phyloP scores from a whole-genome alignment of 2,329 filamentous ascomycete species.

The Lasiodiplodia hormozganensis region DNA sequence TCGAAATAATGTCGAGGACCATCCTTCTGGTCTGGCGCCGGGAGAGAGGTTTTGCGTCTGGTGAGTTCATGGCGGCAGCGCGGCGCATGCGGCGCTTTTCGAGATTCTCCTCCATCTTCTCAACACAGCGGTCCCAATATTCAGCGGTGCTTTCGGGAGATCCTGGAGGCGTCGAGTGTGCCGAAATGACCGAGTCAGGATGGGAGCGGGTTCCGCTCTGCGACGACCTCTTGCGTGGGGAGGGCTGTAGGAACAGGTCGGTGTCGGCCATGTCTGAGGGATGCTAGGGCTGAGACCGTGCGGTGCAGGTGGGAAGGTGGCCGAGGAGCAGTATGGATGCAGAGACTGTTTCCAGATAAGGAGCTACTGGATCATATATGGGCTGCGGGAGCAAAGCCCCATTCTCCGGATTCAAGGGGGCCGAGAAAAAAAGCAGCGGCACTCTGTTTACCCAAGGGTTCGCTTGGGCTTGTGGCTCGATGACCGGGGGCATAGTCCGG shows the following conservation, averaged over 20 bases:
- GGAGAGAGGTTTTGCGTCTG: constrained; percentile 1
- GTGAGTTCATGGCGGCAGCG: constrained; percentile 2
- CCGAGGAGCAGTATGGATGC: constrained; percentile 18
- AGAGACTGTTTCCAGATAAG: constrained; percentile 24
- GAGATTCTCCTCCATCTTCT: constrained; percentile 24
- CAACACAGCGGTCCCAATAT: constrained; percentile 25
- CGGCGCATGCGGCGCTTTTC: constrained; percentile 16
- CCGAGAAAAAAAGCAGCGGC: constrained; percentile 24
- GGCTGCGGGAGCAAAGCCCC: constrained; percentile 7
- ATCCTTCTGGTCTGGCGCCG: constrained; percentile 15
- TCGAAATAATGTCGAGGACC: constrained; percentile 27
- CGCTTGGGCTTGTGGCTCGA: constrained; percentile 26
- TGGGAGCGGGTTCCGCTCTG: constrained; percentile 21
- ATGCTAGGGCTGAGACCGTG: constrained; percentile 12
- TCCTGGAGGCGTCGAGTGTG: constrained; percentile 11
- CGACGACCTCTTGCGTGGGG: constrained; percentile 12
- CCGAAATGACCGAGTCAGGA: constrained; percentile 19
- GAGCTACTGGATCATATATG: constrained; percentile 29
- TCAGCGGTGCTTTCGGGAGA: constrained; percentile 27
- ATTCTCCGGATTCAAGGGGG: constrained; percentile 29
- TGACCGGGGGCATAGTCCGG: constrained; percentile 24
- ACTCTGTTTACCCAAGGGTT: constrained; percentile 24
- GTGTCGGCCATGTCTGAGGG: constrained; percentile 21
- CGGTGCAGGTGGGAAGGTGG: constrained; percentile 15
- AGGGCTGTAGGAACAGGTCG: constrained; percentile 4